These are phyloP conservation scores for Magnaporthiopsis rhizophila DNA, from an alignment of 2,329 filamentous ascomycete genomes.

Conservation along the genomic window DNA sequence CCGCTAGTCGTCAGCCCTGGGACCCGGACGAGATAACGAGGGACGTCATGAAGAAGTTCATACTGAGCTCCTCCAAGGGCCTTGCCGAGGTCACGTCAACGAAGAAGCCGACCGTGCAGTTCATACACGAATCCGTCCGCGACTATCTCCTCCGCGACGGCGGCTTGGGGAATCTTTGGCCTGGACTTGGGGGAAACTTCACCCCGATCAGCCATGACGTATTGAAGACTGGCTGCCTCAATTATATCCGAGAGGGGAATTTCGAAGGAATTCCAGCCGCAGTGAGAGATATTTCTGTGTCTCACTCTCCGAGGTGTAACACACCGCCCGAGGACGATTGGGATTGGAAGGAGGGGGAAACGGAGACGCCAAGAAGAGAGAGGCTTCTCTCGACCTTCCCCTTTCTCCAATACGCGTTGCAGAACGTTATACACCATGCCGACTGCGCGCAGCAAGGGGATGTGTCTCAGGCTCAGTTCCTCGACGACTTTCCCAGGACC, in stretches of 20 bases:
- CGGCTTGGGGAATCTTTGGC: slow-evolving; percentile 22
- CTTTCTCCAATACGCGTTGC: slow-evolving; percentile 38
- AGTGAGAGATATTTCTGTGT: no score
- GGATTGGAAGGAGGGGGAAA: no score
- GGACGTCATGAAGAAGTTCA: slow-evolving; percentile 21
- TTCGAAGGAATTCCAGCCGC: no score
- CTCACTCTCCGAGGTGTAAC: no score
- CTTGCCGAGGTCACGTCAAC: slow-evolving; percentile 33
- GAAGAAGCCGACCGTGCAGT: slow-evolving; percentile 32
- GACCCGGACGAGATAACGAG: slow-evolving; percentile 12
- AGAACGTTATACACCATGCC: slow-evolving; percentile 32
- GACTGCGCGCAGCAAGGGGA: slow-evolving; percentile 23
- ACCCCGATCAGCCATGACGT: slow-evolving; percentile 29
- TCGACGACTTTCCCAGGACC: slow-evolving; percentile 18
- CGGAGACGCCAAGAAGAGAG: no score
- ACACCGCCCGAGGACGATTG: no score
- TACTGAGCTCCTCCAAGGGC: slow-evolving; percentile 39
- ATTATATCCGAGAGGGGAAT: slow-evolving; percentile 23
- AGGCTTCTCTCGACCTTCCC: slow-evolving; percentile 21
- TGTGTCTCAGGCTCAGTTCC: slow-evolving; percentile 22
- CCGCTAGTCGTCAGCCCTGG: neutral
- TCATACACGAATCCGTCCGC: slow-evolving; percentile 44
- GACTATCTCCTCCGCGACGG: slow-evolving; percentile 33
- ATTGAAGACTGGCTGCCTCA: slow-evolving; percentile 34
- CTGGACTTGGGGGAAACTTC: slow-evolving; percentile 23